A percentile compares a stretch with the other conserved stretches of the same genome.
Evolutionary conservation across 345 rosid genomes (phyloP).

Genomic region (Eucalyptus cloeziana): DNA sequence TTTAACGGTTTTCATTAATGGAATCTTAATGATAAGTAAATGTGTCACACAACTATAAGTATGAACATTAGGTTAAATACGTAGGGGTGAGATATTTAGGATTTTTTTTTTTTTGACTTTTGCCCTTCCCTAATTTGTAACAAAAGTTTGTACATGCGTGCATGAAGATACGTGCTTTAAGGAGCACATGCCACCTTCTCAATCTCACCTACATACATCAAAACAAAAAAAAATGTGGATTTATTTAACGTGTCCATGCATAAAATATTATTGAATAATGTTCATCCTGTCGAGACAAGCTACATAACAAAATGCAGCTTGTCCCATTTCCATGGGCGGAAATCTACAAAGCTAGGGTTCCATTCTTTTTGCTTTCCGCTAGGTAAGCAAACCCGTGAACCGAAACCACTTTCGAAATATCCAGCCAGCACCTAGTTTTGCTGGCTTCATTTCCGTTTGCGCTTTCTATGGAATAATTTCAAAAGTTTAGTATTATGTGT

Average conservation of each 20-base stretch:
- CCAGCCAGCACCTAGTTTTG: not conserved
- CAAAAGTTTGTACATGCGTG: not conserved
- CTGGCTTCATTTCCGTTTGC: not conserved
- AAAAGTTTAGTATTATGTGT: not conserved
- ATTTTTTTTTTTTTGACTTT: too few species aligned
- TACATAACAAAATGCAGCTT: not conserved
- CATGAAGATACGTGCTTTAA: not conserved
- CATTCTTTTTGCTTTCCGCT: not conserved
- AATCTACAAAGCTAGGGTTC: not conserved
- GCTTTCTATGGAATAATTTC: not conserved
- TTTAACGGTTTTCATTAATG: rapidly evolving
- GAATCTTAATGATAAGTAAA: too few species aligned
- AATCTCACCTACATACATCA: not conserved
- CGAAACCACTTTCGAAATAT: not conserved
- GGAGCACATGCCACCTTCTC: not conserved
- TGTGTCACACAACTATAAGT: not conserved
- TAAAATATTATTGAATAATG: not conserved
- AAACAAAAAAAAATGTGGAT: not conserved
- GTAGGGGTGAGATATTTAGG: rapidly evolving
- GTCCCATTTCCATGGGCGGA: not conserved
- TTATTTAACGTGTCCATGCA: not conserved
- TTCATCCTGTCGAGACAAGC: not conserved
- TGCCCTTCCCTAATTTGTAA: not conserved
- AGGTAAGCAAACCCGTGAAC: not conserved
- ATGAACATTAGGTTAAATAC: too few species aligned